Evolutionary conservation across 2,329 filamentous ascomycete species (phyloP).

Genomic region (Emergomyces africanus): DNA sequence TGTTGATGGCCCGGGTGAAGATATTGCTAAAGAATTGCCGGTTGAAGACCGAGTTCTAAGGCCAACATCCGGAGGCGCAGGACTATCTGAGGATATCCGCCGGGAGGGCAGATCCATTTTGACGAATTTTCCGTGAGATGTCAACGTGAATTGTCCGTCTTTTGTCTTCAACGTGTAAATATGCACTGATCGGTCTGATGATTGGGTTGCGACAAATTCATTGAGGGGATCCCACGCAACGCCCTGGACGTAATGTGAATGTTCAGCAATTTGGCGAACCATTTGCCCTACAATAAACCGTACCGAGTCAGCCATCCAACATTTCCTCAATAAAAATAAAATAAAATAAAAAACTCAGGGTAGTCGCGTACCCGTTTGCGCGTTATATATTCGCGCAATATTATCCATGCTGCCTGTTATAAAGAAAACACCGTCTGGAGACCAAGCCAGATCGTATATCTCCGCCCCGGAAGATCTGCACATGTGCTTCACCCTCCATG

Average conservation of each 20-base stretch:
- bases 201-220: constrained; percentile 96
- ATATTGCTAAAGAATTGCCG: constrained; percentile 37
- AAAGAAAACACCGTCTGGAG: constrained; percentile 90
- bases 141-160: constrained; percentile 83
- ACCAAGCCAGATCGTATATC: constrained; percentile 98
- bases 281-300: constrained; percentile 41
- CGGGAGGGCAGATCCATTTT: constrained; percentile 90
- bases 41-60: constrained; percentile 21
- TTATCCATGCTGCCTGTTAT: constrained; percentile 99
- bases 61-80: constrained; percentile 68
- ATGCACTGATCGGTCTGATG: constrained; percentile 93
- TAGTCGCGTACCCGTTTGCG: constrained; percentile 66
- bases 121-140: constrained; percentile 65
- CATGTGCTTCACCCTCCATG: constrained; percentile 96
- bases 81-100: constrained; percentile 81
- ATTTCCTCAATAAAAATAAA: neutral
- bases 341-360: too few species aligned
- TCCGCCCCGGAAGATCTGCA: constrained; percentile 88
- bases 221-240: constrained; percentile 98
- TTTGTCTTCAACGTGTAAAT: constrained; percentile 95
- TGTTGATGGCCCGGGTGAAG: constrained; percentile 78
- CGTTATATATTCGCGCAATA: constrained; percentile 91
- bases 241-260: constrained; percentile 96
- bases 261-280: constrained; percentile 88
- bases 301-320: neutral